A percentile compares a stretch with the other conserved stretches of the same genome.
These are phyloP conservation scores for Aspergillus taichungensis DNA, from an alignment of 495 filamentous ascomycete genomes.

Conservation along the genomic window DNA sequence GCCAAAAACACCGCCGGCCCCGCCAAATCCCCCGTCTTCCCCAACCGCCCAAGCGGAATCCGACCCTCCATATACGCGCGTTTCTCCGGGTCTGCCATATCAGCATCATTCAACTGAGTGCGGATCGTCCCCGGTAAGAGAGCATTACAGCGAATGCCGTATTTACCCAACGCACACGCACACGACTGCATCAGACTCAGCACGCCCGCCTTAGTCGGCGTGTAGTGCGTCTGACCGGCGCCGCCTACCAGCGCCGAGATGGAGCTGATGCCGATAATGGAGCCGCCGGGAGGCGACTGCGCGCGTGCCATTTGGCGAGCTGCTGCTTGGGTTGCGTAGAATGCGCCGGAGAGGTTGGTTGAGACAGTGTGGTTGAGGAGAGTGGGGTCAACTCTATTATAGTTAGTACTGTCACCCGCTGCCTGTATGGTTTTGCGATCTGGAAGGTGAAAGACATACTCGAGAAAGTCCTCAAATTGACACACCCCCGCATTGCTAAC, in stretches of 20 bases:
- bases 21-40: constrained; percentile 58
- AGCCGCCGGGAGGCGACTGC: constrained; percentile 56
- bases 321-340: constrained; percentile 76
- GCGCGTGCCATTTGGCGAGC: constrained; percentile 63
- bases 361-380: constrained; percentile 57
- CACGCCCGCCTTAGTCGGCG: constrained; percentile 84
- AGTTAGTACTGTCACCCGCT: too few relatives aligned
- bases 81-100: constrained; percentile 61
- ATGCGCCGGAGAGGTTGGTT: constrained; percentile 80
- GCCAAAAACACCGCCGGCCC: constrained; percentile 84
- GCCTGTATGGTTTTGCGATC: too few relatives aligned
- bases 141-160: constrained; percentile 77
- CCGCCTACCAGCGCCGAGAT: constrained; percentile 82
- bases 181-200: constrained; percentile 76
- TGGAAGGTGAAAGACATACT: constrained; percentile 34
- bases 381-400: constrained; percentile 41
- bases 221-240: constrained; percentile 75
- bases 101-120: constrained; percentile 80
- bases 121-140: constrained; percentile 76
- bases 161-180: constrained; percentile 67
- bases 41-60: constrained; percentile 71
- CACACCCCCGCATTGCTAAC: constrained; percentile 86
- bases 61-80: constrained; percentile 73
- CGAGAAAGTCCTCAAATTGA: constrained; percentile 73
- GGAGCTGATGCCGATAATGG: constrained; percentile 76